phyloP scores from a whole-genome alignment of 2,329 filamentous ascomycete genomes.

The Talaromyces sp. region DNA sequence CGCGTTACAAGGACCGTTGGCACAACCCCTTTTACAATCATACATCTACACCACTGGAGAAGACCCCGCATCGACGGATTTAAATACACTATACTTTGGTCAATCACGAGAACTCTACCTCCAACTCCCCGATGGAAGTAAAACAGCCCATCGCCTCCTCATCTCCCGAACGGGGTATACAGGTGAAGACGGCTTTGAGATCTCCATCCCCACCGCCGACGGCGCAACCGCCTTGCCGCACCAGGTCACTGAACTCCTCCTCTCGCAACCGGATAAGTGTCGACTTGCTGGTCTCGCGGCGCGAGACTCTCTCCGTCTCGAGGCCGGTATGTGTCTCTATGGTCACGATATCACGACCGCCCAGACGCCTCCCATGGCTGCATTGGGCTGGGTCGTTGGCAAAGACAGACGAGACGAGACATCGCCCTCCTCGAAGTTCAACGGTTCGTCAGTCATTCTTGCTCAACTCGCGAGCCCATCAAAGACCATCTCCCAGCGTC shows the following conservation, averaged over 20 bases:
- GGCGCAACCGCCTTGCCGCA: conserved; percentile 48
- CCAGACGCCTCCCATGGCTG: conserved; percentile 63
- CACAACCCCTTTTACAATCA: conserved; percentile 62
- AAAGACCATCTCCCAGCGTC: conserved; percentile 63
- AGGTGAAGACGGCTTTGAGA: conserved; percentile 96
- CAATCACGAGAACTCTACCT: conserved; percentile 63
- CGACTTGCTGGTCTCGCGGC: conserved; percentile 84
- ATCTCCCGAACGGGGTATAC: conserved; percentile 92
- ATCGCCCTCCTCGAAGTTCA: conserved; percentile 55
- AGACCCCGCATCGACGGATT: conserved; percentile 43
- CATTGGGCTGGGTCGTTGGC: conserved; percentile 74
- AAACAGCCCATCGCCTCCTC: conserved; percentile 53
- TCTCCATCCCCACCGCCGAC: conserved; percentile 65
- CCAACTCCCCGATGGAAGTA: conserved; percentile 52
- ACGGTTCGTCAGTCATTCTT: conserved; percentile 74
- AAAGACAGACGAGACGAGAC: conserved; percentile 61
- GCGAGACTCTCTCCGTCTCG: conserved; percentile 83
- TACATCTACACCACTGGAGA: conserved; percentile 51
- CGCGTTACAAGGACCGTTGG: conserved; percentile 81
- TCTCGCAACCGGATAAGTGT: conserved; percentile 60
- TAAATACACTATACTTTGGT: conserved; percentile 76
- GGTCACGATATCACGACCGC: conserved; percentile 90
- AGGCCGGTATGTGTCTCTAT: conserved; percentile 99
- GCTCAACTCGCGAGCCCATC: conserved; percentile 57
- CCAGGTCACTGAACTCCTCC: conserved; percentile 62